Evolutionary conservation across 352 stramenopile genomes (phyloP), one percentile per base, ranked within the genome.

Genomic region (Thraustotheca clavata): DNA sequence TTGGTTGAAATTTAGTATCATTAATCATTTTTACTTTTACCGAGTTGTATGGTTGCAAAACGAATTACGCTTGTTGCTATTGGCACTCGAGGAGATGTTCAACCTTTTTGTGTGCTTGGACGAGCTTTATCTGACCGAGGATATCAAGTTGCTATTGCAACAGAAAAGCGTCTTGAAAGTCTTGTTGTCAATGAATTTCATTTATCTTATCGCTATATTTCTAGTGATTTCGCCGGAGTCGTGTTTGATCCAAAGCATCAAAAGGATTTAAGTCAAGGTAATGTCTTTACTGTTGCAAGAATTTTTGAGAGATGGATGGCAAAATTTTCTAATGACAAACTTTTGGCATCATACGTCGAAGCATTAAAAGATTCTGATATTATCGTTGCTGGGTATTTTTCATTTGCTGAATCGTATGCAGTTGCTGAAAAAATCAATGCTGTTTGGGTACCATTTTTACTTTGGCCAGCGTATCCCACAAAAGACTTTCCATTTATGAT

Each of bases 161-260:
- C 57, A 14, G 57, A 65, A 14, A 12, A 49, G n/a, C 57, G 57
- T 8, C 57, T 65, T 12, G n/a, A 55, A 27, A 20, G n/a, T 9
- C 38, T 65, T 31, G 39, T 65, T n/a, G 39, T n/a, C n/a, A 22
- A 52, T 46, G 57, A 65, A 32, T 65, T 65, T 24, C 20, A 29
- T 29, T 27, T 65, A 20, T 27, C 57, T 9, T 54, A 47, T 20
- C 18, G 22, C 9, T 9, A 12, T 18, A 50, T 65, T 20, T 40
- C 18, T 14, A 46, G 57, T 4, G 57, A 65, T 29, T 55, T 41
- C 31, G 43, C 35, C 22, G 38, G 33, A 4, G 12, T 20, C 5
- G 24, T 65, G 4, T 54, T 54, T 33, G 35, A 65, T 24, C 35
- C 18, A 27, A 43, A 54, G 35, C 34, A 34, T n/a, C 35, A 54